phyloP scores from a whole-genome alignment of 139 green algal species.

The Chlorella ohadii region DNA sequence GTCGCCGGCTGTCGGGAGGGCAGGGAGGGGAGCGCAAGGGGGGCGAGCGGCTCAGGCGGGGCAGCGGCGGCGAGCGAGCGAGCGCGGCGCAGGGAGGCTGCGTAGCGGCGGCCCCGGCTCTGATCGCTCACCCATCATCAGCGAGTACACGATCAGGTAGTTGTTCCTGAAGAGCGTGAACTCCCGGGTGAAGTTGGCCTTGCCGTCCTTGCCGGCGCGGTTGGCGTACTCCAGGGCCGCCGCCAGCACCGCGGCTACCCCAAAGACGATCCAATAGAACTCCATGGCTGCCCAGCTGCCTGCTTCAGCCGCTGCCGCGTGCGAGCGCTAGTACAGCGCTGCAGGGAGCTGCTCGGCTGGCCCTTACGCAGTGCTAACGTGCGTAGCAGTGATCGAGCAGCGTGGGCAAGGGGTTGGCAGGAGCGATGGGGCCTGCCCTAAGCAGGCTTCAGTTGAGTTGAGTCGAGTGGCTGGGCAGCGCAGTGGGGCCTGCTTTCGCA shows the following conservation, averaged over 20 bases:
- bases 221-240: slow-evolving; percentile 59
- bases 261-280: slow-evolving; percentile 62
- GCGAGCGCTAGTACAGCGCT: neutral
- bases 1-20: slow-evolving; percentile 81
- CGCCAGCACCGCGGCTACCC: slow-evolving; percentile 38
- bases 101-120: neutral
- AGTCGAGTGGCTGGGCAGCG: too few relatives aligned
- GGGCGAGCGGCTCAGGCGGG: neutral
- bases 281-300: slow-evolving; percentile 50
- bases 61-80: neutral
- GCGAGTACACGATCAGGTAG: slow-evolving; percentile 93
- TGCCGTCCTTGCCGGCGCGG: neutral
- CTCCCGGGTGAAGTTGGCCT: slow-evolving; percentile 30
- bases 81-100: neutral
- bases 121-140: slow-evolving; percentile 92
- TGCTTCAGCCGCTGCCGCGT: neutral
- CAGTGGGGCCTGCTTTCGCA: too few relatives aligned
- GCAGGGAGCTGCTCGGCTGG: too few relatives aligned
- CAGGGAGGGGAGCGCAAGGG: neutral
- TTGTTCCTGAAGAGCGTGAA: slow-evolving; percentile 92
- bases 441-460: too few relatives aligned
- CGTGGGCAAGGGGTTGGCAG: too few relatives aligned
- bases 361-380: too few relatives aligned
- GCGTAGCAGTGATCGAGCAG: too few relatives aligned
- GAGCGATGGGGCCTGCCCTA: too few relatives aligned